Base-by-base conservation (phyloP, 352 stramenopile genomes). In the Pythium biforme region DNA sequence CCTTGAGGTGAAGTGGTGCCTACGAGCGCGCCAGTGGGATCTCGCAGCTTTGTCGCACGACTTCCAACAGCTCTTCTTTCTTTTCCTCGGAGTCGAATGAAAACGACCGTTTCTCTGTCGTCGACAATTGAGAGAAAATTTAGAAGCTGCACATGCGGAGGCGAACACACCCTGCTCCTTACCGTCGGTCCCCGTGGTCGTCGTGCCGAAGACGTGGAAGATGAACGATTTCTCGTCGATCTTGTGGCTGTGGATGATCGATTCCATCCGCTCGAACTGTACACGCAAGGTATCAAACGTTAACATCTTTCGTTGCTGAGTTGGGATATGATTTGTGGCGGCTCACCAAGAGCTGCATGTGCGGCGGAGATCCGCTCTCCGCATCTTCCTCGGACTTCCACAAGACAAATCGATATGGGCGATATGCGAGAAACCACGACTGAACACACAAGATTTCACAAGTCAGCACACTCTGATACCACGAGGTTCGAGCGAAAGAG, bases 341-440 rank as follows among this genome's bases (percentile, higher is more conserved):
- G 15, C 76, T 2, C 74, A 94, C 86, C 61, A 91, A 66, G 6
- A 95, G 56, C 53, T 92, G 79, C 27, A 85, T 56, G 25, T 73
- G 55, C 20, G 86, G 79, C 33, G 77, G 70, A 0, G 70, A 66
- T 2, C 81, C 80, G 17, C 68, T 68, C 37, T 92, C 81, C 15
- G 82, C 79, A 62, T 95, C 86, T 62, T 95, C 86, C 11, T 70
- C 73, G 15, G 61, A 79, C 64, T 91, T 95, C 86, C 86, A 95
- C 26, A 95, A 54, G 26, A 93, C 66, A 59, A 95, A 93, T 11
- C 86, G 83, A 62, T 75, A 92, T 6, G 81, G 59, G 20, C 82
- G 86, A 67, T 90, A 93, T 23, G 73, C 77, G 43, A 71, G 23
- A 34, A 62, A 74, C 43, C 37, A 72, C 55, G 56, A 66, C 43